Conservation (phyloP, 2,329 filamentous ascomycete species). For the Curvularia eragrostidis region DNA sequence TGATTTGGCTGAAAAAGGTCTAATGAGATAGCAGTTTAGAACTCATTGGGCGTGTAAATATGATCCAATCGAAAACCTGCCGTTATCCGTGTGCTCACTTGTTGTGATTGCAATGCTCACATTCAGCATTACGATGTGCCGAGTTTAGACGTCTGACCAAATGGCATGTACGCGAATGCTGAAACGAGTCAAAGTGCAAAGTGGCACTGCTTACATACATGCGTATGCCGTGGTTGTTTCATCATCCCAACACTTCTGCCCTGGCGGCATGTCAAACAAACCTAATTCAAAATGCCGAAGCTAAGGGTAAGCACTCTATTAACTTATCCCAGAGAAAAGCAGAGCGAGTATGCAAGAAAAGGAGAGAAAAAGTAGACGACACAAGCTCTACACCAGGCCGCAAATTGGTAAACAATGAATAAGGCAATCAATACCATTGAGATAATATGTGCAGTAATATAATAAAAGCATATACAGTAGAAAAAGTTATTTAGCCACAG, state of each 20-base stretch:
- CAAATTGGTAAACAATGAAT: not conserved
- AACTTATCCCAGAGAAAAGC: not conserved
- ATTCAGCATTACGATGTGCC: not conserved
- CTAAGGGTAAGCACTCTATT: not conserved
- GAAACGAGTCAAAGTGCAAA: not conserved
- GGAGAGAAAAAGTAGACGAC: too few relatives aligned
- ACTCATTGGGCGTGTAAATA: not conserved
- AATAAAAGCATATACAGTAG: not conserved
- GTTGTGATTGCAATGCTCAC: not conserved
- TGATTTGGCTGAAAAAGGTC: slow-evolving; percentile 61
- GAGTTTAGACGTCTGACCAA: not conserved
- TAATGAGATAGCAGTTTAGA: not conserved
- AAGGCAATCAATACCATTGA: not conserved
- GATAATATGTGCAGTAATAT: not conserved
- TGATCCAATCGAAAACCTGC: not conserved
- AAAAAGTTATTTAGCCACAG: too few relatives aligned
- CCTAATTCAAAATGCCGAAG: not conserved
- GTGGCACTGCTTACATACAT: too few relatives aligned
- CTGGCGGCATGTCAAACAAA: not conserved
- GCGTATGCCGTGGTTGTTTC: not conserved
- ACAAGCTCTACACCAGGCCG: too few relatives aligned
- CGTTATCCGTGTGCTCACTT: not conserved
- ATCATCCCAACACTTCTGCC: not conserved
- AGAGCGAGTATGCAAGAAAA: not conserved
- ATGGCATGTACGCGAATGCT: not conserved